Base-by-base conservation (phyloP, 2,329 filamentous ascomycete species). In the Talaromyces sp. region DNA sequence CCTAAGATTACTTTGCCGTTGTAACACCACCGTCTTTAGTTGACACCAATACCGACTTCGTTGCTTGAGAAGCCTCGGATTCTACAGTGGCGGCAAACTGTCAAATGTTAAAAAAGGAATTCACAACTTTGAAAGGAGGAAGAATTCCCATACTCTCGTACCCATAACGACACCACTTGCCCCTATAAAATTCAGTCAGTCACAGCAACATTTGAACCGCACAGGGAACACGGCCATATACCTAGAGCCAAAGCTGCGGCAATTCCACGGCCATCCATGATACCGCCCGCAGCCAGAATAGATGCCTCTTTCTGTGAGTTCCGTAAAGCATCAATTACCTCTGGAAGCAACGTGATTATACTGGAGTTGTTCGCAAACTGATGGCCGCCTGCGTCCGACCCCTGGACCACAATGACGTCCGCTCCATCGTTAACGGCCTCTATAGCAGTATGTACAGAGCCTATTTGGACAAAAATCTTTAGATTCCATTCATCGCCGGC, bases 381-480 rank as follows among this genome's bases (percentile, higher is more conserved):
- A 67, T 88, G 86, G 0, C 86, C 86, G 8, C 85, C 86, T 0
- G 85, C 86, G 71, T 88, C 86, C 6, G 79, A 77, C 2, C 86
- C 86, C 70, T 88, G 86, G 5, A 84, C 78, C 7, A 88, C 83
- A 1, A 88, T 66, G 29, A 83, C 83, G 65, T 88, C 84, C 0
- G 83, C 73, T 0, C 80, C 81, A 24, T 79, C 74, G n/a, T 64
- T 54, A 1, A 79, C 74, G 0, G 80, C 81, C 60, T 79, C 77
- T 11, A 80, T 57, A 9, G 85, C 85, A 8, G 85, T 80, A 0
- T 71, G 69, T 2, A 88, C 82, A 35, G 81, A 86, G 43, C 86
- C 86, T 12, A 87, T 78, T 68, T 88, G 86, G 1, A 87, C 78
- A 70, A 86, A 85, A 8, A 87, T 79, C 61, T 78, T 77, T 64